These are phyloP conservation scores for Diaporthe batatas DNA, from an alignment of 2,329 filamentous ascomycete species.

Conservation along the genomic window DNA sequence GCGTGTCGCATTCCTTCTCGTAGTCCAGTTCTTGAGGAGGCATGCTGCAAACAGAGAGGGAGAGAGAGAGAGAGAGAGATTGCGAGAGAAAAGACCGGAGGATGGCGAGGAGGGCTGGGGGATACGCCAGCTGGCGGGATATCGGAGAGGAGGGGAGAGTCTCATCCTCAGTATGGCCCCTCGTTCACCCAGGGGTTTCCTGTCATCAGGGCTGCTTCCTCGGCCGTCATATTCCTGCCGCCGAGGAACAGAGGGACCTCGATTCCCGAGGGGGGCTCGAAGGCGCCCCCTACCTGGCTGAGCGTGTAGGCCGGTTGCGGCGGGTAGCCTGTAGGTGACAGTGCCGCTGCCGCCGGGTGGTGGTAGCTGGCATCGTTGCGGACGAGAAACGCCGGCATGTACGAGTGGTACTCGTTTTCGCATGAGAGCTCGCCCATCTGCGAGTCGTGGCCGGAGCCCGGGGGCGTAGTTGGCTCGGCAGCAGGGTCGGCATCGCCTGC, in stretches of 20 bases:
- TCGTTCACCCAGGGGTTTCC: conserved; percentile 5
- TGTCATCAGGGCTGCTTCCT: conserved; percentile 28
- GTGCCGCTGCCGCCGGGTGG: not conserved
- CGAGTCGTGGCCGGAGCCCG: conserved; percentile 18
- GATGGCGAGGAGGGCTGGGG: not conserved
- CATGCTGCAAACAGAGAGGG: not conserved
- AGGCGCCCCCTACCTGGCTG: conserved; percentile 44
- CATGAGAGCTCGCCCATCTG: not conserved
- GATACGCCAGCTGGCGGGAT: too few species aligned
- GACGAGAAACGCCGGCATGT: conserved; percentile 7
- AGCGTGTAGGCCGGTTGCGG: conserved; percentile 42
- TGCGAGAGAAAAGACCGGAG: not conserved
- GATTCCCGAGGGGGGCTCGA: conserved; percentile 40
- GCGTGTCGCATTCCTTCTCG: not conserved
- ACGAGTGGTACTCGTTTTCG: conserved; percentile 11
- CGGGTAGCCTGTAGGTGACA: conserved; percentile 15
- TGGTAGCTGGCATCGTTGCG: conserved; percentile 21
- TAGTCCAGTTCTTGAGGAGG: not conserved
- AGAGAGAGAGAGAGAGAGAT: not conserved
- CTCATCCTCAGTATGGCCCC: conserved; percentile 18
- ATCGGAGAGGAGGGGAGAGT: not conserved
- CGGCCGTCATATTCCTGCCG: conserved; percentile 2
- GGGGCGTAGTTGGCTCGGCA: conserved; percentile 33
- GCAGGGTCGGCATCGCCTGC: not conserved
- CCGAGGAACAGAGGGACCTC: conserved; percentile 30